Evolutionary conservation across 2,329 filamentous ascomycete species (phyloP), one percentile per base, ranked within the genome.

Genomic region (Furcasterigmium sp.): DNA sequence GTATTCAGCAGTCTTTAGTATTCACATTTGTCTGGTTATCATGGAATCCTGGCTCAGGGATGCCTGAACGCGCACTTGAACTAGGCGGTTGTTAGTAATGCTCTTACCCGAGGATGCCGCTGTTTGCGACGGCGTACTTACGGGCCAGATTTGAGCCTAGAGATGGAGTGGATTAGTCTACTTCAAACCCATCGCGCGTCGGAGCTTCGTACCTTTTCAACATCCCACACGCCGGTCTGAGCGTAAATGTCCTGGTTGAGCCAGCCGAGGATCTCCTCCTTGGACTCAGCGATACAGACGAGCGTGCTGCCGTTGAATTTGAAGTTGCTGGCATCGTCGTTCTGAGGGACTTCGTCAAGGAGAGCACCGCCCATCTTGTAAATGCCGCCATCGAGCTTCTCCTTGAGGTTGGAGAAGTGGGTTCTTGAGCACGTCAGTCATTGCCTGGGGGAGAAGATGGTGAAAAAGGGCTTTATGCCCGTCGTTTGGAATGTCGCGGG

Each of bases 251-350:
- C 90, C 39, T 78, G 73, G 61, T 76, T 78, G 37, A 95, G 60
- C 41, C 76, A 57, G 53, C 84, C 75, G 32, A 84, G 60, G 3
- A 87, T 78, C 59, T 89, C 84, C 50, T 90, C 84, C 54, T 76
- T 80, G 8, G 75, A 82, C 48, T 79, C 75, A 8, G 85, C 88
- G 23, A 77, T 62, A 30, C 79, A 69, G 21, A 94, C 70, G 56
- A 93, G 67, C 15, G 82, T 78, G 59, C 84, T 89, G 34, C 88
- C 89, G 50, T 80, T 78, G 67, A 93, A 89, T 58, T 85, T 80
- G 35, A 80, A 76, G 17, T 74, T 76, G 5, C 68, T 64, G 9
- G 72, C 61, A 41, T 76, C 67, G 19, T 84, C 73, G 45, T 84
- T 78, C 6, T 76, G 70, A 26, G 86, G 84, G 28, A 85, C 72